These are phyloP conservation scores for Suhomyces bolitotheri DNA, from an alignment of 1,139 yeast species.

Conservation along the genomic window DNA sequence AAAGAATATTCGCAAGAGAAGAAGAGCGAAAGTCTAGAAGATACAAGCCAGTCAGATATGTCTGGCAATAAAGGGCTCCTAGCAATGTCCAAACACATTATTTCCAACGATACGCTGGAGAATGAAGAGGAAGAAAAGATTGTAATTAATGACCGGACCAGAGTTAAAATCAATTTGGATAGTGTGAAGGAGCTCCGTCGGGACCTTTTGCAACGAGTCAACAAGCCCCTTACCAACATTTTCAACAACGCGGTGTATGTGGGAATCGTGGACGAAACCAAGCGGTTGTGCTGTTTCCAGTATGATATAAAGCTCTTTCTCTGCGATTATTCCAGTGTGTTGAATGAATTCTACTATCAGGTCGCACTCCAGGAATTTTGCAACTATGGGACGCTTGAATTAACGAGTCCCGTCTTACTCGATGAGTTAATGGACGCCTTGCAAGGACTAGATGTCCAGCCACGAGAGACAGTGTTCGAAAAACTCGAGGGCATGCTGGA, in stretches of 20 bases:
- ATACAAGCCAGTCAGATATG: too few relatives aligned
- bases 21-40: not conserved
- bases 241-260: constrained; percentile 73
- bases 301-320: constrained; percentile 73
- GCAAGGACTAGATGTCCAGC: constrained; percentile 20
- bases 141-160: constrained; percentile 2
- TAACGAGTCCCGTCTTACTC: constrained; percentile 41
- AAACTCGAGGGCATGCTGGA: constrained; percentile 54
- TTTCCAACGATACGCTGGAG: not conserved
- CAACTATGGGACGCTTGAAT: constrained; percentile 68
- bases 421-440: constrained; percentile 30
- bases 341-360: constrained; percentile 77
- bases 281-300: constrained; percentile 79
- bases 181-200: constrained; percentile 58
- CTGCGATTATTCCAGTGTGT: constrained; percentile 75
- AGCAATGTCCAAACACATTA: not conserved
- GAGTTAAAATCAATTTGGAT: constrained; percentile 48
- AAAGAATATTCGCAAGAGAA: not conserved
- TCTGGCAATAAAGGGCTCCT: too few relatives aligned
- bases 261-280: constrained; percentile 75
- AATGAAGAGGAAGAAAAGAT: not conserved
- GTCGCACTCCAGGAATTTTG: constrained; percentile 74
- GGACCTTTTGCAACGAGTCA: constrained; percentile 48
- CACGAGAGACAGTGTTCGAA: constrained; percentile 22
- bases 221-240: constrained; percentile 60